Conservation (phyloP, 1,284 basidiomycete species). For the Apiotrichum veenhuisii region DNA sequence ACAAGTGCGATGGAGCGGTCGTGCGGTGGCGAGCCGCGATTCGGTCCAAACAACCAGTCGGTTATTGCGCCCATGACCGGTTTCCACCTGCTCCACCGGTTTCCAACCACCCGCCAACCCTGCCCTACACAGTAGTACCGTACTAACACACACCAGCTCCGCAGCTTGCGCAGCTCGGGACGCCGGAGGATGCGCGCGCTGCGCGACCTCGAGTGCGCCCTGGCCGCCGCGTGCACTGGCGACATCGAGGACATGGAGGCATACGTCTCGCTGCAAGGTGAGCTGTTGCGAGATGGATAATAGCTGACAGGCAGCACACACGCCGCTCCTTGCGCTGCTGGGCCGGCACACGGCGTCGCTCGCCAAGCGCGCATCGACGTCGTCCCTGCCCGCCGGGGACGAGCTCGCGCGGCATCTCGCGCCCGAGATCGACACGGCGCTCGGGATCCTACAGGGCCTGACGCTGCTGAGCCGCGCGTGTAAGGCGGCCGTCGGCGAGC, state of each 20-base stretch:
- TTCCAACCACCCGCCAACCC: no score
- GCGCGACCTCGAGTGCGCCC: slow-evolving; percentile 19
- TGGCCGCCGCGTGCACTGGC: slow-evolving; percentile 18
- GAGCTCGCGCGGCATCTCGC: slow-evolving; percentile 26
- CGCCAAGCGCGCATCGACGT: slow-evolving; percentile 23
- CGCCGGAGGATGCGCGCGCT: slow-evolving; percentile 28
- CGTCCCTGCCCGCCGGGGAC: slow-evolving; percentile 29
- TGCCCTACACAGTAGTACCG: no score
- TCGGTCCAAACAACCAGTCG: no score
- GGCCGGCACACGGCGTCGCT: slow-evolving; percentile 35
- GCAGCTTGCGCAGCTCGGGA: slow-evolving; percentile 27
- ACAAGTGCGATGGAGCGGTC: no score
- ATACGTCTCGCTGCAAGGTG: slow-evolving; percentile 12
- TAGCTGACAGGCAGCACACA: slow-evolving; percentile 26
- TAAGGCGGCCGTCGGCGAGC: slow-evolving; percentile 66
- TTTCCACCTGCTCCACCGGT: no score
- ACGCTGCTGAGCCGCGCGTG: slow-evolving; percentile 64
- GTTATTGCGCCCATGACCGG: no score
- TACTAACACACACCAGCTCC: slow-evolving; percentile 19
- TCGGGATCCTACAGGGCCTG: slow-evolving; percentile 75
- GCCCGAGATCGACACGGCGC: slow-evolving; percentile 44
- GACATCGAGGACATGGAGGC: not conserved
- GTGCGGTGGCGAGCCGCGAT: no score
- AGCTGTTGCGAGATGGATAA: not conserved
- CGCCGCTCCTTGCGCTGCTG: slow-evolving; percentile 28